Conservation (phyloP, 2,329 filamentous ascomycete species). For the Bimuria novae-zelandiae region DNA sequence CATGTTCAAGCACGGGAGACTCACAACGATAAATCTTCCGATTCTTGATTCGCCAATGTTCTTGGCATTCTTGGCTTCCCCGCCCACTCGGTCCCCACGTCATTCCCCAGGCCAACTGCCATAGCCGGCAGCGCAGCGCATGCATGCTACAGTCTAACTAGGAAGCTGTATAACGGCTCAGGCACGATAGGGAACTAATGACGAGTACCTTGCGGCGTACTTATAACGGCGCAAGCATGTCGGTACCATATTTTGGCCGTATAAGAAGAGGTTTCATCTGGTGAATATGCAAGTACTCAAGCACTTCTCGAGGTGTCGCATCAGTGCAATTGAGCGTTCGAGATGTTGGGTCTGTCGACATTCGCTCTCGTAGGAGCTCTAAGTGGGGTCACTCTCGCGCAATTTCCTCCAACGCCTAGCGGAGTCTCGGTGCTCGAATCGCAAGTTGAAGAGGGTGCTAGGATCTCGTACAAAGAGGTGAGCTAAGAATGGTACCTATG, state of each 20-base stretch:
- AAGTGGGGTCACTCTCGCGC: conserved; percentile 26
- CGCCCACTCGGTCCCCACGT: conserved; percentile 15
- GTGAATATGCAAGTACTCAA: too few species aligned
- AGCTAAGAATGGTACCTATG: neutral
- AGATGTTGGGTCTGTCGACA: conserved; percentile 15
- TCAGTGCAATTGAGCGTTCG: neutral
- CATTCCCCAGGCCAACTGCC: conserved; percentile 18
- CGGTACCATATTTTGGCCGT: neutral
- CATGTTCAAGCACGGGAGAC: too few species aligned
- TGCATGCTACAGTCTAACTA: conserved; percentile 24
- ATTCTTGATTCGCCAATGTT: too few species aligned
- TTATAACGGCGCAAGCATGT: neutral
- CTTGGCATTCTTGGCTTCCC: too few species aligned
- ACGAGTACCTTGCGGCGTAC: conserved; percentile 5
- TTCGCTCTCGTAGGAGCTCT: conserved; percentile 21
- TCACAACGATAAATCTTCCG: too few species aligned
- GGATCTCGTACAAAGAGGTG: conserved; percentile 53
- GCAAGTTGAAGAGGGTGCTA: conserved; percentile 45
- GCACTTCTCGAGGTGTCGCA: neutral
- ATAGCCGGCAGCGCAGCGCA: conserved; percentile 15
- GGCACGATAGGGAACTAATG: neutral
- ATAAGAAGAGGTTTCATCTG: conserved; percentile 3
- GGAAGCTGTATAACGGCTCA: conserved; percentile 25
- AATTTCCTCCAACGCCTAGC: conserved; percentile 48
- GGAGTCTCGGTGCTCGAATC: conserved; percentile 48